Evolutionary conservation across 2,329 filamentous ascomycete genomes (phyloP).

Genomic region (Alternaria ventricosa): DNA sequence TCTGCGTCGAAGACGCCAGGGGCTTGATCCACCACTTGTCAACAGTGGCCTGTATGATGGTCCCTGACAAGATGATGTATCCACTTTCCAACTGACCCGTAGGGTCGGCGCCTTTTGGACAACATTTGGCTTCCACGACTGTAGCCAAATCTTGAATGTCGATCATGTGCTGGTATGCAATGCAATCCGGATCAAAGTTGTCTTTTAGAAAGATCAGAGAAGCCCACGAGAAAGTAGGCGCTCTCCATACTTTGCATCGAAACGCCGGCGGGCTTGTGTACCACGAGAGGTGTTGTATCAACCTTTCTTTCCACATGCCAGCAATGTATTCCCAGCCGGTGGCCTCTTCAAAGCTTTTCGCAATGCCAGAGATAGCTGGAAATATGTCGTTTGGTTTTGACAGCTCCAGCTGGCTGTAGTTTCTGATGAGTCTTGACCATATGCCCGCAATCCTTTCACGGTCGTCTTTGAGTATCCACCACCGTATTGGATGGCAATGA

Average conservation of each 20-base stretch:
- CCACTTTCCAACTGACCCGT: background rate
- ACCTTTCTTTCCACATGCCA: background rate
- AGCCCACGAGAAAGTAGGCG: background rate
- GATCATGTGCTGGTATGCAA: too few species aligned
- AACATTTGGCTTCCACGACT: background rate
- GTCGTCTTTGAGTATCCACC: background rate
- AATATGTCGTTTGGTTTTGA: background rate
- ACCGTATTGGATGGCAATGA: background rate
- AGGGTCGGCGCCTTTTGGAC: background rate
- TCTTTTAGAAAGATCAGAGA: background rate
- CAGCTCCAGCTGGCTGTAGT: background rate
- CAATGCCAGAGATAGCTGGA: background rate
- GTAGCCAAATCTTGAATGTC: too few species aligned
- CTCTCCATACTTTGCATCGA: background rate
- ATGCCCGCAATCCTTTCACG: background rate
- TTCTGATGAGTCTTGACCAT: background rate
- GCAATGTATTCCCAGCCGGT: background rate
- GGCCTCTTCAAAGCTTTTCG: background rate
- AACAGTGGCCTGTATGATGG: background rate
- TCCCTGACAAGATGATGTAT: background rate
- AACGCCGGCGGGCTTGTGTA: too few species aligned
- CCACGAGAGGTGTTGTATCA: background rate
- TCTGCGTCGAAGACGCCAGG: too few species aligned
- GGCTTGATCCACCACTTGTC: too few species aligned
- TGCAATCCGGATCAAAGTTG: too few species aligned